These are phyloP conservation scores for Populus ilicifolia DNA, from an alignment of 345 rosid genomes.

Conservation along the genomic window DNA sequence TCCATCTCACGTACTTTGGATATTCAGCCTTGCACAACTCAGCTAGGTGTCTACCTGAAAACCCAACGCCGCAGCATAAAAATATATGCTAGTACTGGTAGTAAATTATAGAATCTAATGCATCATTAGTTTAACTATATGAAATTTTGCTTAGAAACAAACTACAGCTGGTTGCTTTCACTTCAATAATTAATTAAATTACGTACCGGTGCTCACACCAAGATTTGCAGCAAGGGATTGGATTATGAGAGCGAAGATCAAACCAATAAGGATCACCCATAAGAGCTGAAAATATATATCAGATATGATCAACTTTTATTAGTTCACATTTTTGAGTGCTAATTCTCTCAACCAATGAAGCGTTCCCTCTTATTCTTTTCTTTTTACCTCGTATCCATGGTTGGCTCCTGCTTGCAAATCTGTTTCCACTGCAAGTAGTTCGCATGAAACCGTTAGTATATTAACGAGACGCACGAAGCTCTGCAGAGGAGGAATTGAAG, in stretches of 20 bases:
- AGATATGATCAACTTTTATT: background rate
- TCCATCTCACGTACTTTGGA: conserved; percentile 10
- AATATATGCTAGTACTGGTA: no score
- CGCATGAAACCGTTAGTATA: background rate
- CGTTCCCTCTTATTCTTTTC: background rate
- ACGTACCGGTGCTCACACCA: conserved; percentile 18
- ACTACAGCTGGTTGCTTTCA: background rate
- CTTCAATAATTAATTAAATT: background rate
- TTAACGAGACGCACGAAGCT: background rate
- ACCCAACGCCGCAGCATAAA: background rate
- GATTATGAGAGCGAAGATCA: conserved; percentile 30
- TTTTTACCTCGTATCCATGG: conserved; percentile 12
- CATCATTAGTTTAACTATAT: background rate
- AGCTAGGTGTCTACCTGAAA: conserved; percentile 11
- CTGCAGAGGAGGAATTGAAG: no score
- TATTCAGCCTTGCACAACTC: conserved; percentile 23
- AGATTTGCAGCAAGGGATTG: conserved; percentile 36
- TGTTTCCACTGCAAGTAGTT: conserved; percentile 17
- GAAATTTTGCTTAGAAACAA: background rate
- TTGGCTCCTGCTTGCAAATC: conserved; percentile 36
- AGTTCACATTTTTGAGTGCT: no score
- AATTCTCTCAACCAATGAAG: no score
- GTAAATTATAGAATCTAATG: background rate
- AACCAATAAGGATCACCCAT: conserved; percentile 26
- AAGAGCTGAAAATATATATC: conserved; percentile 11